Base-by-base conservation (phyloP, 441 rosid species). In the Populus trichocarpa region DNA sequence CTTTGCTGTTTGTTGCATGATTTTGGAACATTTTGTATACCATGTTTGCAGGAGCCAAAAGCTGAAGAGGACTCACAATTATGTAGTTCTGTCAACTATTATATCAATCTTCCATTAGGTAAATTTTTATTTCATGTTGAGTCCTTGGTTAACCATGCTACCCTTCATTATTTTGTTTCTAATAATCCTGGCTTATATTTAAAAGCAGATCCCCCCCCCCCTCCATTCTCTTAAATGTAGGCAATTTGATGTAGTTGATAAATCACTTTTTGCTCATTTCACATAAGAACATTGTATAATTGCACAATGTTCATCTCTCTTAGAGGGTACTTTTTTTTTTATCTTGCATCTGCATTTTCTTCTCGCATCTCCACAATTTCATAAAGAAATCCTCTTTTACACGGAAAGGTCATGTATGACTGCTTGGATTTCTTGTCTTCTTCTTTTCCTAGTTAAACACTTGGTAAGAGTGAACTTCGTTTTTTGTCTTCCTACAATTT, bases 61-160 rank as follows among this genome's bases (percentile, higher is more conserved):
- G 91, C 86, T 69, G 97, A 91, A 82, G 93, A 84, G 83, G 99
- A 96, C 79, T 82, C 81, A 61, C 85, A 85, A 75, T 70, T 96
- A 69, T 93, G 98, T 84, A 77, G 83, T 85, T 81, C 93, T 53
- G 92, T 93, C 78, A 96, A 93, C 83, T 81, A 86, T 78, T 81
- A 81, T 83, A 87, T 93, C 69, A 96, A 96, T 83, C 89, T 83
- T 79, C 97, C 94, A 71, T 79, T 96, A 85, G 98, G 98, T 93
- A 88, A 68, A 71, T 82, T 69, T 75, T 74, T 46, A 59, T 76
- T 81, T 68, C 73, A 38, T 57, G 23, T 23, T 65, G 28, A 35
- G 36, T 23, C 63, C 22, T 57, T 20, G n/a, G 63, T 57, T 23
- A 32, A 50, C 12, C 7, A 40, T 26, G 36, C 70, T 12, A 46